phyloP scores from a whole-genome alignment of 1,139 yeast species.

The Saccharomyces hybrid region DNA sequence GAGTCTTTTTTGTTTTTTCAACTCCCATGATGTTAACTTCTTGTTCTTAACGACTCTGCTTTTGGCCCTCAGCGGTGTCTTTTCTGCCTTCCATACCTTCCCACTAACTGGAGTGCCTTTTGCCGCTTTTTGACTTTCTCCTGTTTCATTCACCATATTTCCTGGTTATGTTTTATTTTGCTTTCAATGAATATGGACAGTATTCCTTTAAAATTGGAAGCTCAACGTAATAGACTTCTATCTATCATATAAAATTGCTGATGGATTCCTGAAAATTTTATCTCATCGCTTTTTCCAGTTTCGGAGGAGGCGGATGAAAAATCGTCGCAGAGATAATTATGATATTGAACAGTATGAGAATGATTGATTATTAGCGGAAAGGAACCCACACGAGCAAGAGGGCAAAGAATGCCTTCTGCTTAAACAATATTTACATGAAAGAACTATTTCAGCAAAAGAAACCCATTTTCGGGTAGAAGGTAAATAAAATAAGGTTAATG shows the following conservation, averaged over 20 bases:
- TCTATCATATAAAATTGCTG: slow-evolving; percentile 4
- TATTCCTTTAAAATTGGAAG: background rate
- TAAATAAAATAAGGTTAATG: background rate
- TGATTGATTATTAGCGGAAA: background rate
- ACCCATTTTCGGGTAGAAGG: background rate
- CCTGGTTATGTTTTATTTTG: background rate
- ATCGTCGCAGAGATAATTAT: background rate
- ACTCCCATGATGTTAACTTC: slow-evolving; percentile 33
- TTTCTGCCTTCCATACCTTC: slow-evolving; percentile 50
- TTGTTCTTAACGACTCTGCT: slow-evolving; percentile 32
- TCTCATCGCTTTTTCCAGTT: background rate
- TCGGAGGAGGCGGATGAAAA: background rate
- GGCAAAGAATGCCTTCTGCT: background rate
- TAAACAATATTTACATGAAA: background rate
- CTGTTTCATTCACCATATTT: background rate
- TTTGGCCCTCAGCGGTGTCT: slow-evolving; percentile 38
- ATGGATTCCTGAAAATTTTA: slow-evolving; percentile 2
- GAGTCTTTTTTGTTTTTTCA: slow-evolving; percentile 33
- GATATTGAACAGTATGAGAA: background rate
- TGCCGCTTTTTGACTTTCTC: slow-evolving; percentile 13
- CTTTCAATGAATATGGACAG: background rate
- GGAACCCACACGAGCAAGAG: background rate
- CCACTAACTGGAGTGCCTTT: slow-evolving; percentile 44
- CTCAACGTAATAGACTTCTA: background rate
- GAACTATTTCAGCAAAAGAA: background rate